Evolutionary conservation across 1,284 basidiomycete species (phyloP).

Genomic region (Stereum hirsutum): DNA sequence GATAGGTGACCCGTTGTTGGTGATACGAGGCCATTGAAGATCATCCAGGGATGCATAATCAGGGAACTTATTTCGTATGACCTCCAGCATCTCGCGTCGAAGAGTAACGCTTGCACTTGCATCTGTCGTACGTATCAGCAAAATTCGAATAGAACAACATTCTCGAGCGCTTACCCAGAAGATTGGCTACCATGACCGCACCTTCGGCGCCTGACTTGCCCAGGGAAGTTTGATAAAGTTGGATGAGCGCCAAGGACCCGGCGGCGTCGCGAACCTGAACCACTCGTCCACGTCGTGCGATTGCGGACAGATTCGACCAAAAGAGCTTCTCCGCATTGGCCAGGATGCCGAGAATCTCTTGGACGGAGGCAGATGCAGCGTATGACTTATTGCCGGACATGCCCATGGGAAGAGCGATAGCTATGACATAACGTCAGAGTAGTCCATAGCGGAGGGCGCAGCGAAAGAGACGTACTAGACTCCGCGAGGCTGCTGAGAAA

Average conservation of each 20-base stretch:
- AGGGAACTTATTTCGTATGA: slow-evolving; percentile 57
- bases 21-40: slow-evolving; percentile 25
- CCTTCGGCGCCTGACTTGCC: slow-evolving; percentile 44
- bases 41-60: slow-evolving; percentile 38
- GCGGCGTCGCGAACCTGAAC: slow-evolving; percentile 66
- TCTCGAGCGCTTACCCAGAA: slow-evolving; percentile 49
- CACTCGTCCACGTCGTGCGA: slow-evolving; percentile 51
- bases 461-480: slow-evolving; percentile 48
- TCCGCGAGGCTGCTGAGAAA: slow-evolving; percentile 82
- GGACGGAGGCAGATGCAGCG: slow-evolving; percentile 31
- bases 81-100: slow-evolving; percentile 71
- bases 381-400: slow-evolving; percentile 41
- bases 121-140: slow-evolving; percentile 31
- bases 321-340: slow-evolving; percentile 63
- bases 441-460: neutral
- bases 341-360: slow-evolving; percentile 56
- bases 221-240: slow-evolving; percentile 72
- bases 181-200: slow-evolving; percentile 45
- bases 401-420: slow-evolving; percentile 79
- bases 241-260: slow-evolving; percentile 60
- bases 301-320: slow-evolving; percentile 54
- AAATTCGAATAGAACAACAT: neutral
- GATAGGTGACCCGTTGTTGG: slow-evolving; percentile 4
- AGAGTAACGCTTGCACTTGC: slow-evolving; percentile 67
- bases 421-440: slow-evolving; percentile 26